Evolutionary conservation across 2,329 filamentous ascomycete species (phyloP), one percentile per base, ranked within the genome.

Genomic region (Pseudopithomyces maydicus): DNA sequence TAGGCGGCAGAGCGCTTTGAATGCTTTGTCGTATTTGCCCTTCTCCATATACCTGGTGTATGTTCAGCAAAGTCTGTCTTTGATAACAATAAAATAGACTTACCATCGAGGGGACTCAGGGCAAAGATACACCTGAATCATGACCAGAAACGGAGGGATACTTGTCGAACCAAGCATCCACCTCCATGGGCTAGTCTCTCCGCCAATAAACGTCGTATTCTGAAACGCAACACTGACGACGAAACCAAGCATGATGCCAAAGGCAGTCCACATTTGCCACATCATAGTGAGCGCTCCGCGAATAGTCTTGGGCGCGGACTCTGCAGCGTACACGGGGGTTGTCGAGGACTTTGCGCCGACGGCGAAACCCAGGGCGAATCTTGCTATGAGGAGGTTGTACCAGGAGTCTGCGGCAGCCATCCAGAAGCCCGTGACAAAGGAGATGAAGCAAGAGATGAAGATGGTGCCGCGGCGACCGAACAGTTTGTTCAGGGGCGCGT

Each of bases 251-350:
- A 70, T 67, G 48, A 70, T 70, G 12, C 68, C 68, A 35, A 67
- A 67, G n/a, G 63, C 65, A 3, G 65, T 66, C 63, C 86, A 89
- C 74, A 89, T 81, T 76, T 93, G 88, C 90, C 90, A 94, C 60
- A 87, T 88, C 90, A 94, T 94, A 61, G 92, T 90, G 17, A 95
- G 80, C 7, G 88, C 90, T 61, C 90, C 89, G 70, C 90, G 85
- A 52, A 92, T 88, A 6, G 77, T 74, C 1, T 89, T 86, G 0
- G 90, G 90, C 0, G 87, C 84, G 55, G 86, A 90, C 73, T 93
- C 90, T 2, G 90, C 90, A 0, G 89, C 87, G 66, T 90, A 93
- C 23, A 93, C 87, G 0, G 90, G 90, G 1, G 91, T 29, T 29
- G 89, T 91, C 0, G 88, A 86, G 17, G 87, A 86, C 70, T 92